Evolutionary conservation across 192 early-diverging fungal genomes (phyloP), one percentile per base, ranked within the genome.

Genomic region (Entophlyctis luteolus): DNA sequence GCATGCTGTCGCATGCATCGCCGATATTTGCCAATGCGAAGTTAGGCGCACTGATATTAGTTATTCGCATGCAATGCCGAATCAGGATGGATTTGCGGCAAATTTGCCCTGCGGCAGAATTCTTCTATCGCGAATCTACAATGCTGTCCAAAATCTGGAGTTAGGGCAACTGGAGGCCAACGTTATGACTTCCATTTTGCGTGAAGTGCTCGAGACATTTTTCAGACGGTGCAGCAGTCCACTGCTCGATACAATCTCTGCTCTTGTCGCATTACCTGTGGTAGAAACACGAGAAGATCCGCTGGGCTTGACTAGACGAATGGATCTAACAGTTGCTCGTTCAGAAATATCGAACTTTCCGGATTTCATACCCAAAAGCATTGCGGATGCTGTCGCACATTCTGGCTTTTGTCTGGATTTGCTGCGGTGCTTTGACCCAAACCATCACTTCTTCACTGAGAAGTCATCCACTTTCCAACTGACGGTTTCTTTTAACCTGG

Each of bases 401-500:
- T 47, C 60, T 5, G 60, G 60, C 3, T 49, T 63, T 33, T 63
- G 60, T 49, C 31, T 63, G 6, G 23, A 63, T 1, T 34, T 63
- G 5, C 47, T 63, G 42, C 60, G 25, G 8, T 28, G 37, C 25
- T 59, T 59, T 25, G 47, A 45, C 31, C 58, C 58, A n/a, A 59
- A 59, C 39, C 58, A 59, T 59, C 39, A 45, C 16, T 14, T 59
- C 1, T 59, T 59, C 28, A 5, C 20, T 18, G 28, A 32, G 5
- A 27, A 55, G 12, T 6, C 31, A 31, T 34, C 18, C 5, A 33
- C 31, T 14, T 5, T 33, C 10, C 16, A 55, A 22, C 20, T 55
- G 18, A 6, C 20, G 8, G 32, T 59, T 42, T 36, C 47, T 0
- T 6, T 59, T 14, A 25, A 22, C 28, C 29, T 25, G 34, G 28